These are phyloP conservation scores for Coemansia sp. DNA, from an alignment of 192 early-diverging fungal species.

Conservation along the genomic window DNA sequence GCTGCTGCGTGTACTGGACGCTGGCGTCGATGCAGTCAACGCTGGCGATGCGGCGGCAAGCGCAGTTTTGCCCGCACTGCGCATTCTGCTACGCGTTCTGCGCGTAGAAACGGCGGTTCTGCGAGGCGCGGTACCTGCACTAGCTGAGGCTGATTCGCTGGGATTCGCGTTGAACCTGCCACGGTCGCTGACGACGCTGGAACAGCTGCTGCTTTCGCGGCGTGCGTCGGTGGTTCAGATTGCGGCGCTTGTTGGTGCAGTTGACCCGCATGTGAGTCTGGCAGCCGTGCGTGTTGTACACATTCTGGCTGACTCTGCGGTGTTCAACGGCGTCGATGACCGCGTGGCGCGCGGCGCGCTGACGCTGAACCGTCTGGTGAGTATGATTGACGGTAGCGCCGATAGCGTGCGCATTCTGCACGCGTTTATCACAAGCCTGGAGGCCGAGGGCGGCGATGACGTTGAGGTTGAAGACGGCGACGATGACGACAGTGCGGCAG, in stretches of 20 bases:
- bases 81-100: conserved; percentile 65
- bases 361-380: conserved; percentile 71
- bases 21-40: conserved; percentile 64
- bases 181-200: conserved; percentile 66
- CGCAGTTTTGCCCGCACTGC: conserved; percentile 48
- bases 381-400: conserved; percentile 61
- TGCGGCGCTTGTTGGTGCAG: conserved; percentile 64
- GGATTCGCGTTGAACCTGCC: conserved; percentile 52
- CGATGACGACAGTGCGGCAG: conserved; percentile 48
- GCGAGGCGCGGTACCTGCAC: conserved; percentile 58
- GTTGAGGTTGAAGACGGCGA: conserved; percentile 13
- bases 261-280: conserved; percentile 70
- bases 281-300: conserved; percentile 68
- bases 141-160: conserved; percentile 52
- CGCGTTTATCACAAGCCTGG: conserved; percentile 77
- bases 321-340: conserved; percentile 60
- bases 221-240: conserved; percentile 69
- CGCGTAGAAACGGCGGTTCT: conserved; percentile 75
- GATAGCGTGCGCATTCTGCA: conserved; percentile 69
- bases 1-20: conserved; percentile 67
- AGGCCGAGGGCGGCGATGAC: conserved; percentile 56
- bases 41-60: conserved; percentile 25
- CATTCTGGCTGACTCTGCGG: conserved; percentile 67
- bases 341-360: conserved; percentile 38
- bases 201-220: conserved; percentile 75